Evolutionary conservation across 2,329 filamentous ascomycete genomes (phyloP), one percentile per base, ranked within the genome.

Genomic region (Nannizzia gypsea): DNA sequence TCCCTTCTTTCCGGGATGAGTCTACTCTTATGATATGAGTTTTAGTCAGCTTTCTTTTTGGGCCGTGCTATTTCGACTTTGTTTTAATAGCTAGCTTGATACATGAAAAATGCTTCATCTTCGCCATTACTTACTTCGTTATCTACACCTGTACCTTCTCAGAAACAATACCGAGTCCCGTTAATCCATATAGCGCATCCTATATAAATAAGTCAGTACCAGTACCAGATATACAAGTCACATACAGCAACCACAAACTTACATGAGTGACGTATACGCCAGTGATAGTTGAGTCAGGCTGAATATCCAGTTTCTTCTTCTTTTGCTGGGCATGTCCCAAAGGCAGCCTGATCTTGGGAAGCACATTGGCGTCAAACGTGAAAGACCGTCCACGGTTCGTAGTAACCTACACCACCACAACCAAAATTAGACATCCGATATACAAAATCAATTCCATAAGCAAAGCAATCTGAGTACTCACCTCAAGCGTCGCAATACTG

Each of bases 261-360:
- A 66, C 64, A 59, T 65, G 60, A 59, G 63, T 66, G 20, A 64
- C 58, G 50, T 64, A 66, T 58, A 67, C 61, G 34, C 65, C 65
- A 9, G 63, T 67, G 40, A 67, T 62, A 11, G 65, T 65, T 13
- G 42, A 60, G 6, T 60, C 64, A 3, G 58, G 57, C 9, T 38
- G 26, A 11, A 66, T 62, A 36, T 61, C 55, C 5, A 61, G 22
- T n/a, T 22, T 56, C 54, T 52, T 31, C 59, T 65, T 54, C 42
- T 61, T 60, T 28, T n/a, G 57, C 60, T 48, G 62, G 58, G 1
- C 56, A 61, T 17, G 48, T 13, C 38, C 56, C 15, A 50, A 46
- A 4, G 58, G 65, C 3, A 65, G 42, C 50, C 58, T 63, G 38
- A 65, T 58, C 9, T 59, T 42, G 2, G 62, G 64, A 22, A 67